phyloP scores from a whole-genome alignment of 192 early-diverging fungal genomes.

The Linnemannia elongata region DNA sequence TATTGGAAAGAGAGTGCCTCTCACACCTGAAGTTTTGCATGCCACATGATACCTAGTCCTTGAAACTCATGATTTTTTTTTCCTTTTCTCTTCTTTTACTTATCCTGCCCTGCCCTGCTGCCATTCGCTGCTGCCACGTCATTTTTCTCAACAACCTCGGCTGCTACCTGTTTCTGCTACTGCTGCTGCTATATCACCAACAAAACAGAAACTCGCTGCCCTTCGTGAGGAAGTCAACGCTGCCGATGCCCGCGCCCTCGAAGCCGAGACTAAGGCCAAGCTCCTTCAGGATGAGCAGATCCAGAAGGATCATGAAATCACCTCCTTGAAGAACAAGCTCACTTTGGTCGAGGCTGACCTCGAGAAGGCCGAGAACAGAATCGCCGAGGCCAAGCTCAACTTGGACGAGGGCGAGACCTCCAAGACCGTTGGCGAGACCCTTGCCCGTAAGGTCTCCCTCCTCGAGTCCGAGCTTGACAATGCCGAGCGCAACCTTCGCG shows the following conservation, averaged over 20 bases:
- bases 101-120: neutral
- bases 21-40: neutral
- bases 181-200: neutral
- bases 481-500: slow-evolving; percentile 58
- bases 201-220: slow-evolving; percentile 58
- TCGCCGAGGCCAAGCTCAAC: slow-evolving; percentile 54
- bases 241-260: slow-evolving; percentile 41
- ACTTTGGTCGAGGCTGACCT: slow-evolving; percentile 63
- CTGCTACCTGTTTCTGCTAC: no score
- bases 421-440: slow-evolving; percentile 50
- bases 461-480: slow-evolving; percentile 49
- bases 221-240: slow-evolving; percentile 58
- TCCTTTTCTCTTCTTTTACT: neutral
- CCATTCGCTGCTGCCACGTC: no score
- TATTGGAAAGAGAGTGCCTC: neutral
- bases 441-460: slow-evolving; percentile 48
- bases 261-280: slow-evolving; percentile 66
- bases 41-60: neutral
- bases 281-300: slow-evolving; percentile 69
- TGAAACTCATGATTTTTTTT: neutral
- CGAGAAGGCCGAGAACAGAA: slow-evolving; percentile 65
- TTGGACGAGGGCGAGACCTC: slow-evolving; percentile 60
- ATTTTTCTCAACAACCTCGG: no score
- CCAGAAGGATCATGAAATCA: slow-evolving; percentile 80
- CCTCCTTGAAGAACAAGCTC: slow-evolving; percentile 75